Evolutionary conservation across 495 filamentous ascomycete genomes (phyloP).

Genomic region (Staphylotrichum tortipilum): DNA sequence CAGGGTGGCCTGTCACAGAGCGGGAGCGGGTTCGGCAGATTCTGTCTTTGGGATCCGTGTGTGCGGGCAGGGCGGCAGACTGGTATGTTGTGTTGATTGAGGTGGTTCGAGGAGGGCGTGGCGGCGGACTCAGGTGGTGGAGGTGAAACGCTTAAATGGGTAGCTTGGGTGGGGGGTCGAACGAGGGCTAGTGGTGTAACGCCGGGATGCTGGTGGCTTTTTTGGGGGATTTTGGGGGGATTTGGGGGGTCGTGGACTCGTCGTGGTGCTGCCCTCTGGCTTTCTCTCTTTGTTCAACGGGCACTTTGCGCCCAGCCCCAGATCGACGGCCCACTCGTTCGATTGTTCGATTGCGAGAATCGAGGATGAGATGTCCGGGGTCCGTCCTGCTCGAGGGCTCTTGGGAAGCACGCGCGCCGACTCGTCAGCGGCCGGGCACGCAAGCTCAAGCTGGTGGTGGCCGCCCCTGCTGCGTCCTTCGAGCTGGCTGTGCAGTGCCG

Average conservation of each 20-base stretch:
- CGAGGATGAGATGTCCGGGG: neutral
- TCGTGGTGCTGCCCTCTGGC: conserved; percentile 1
- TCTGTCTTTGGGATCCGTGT: neutral
- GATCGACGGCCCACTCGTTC: conserved; percentile 19
- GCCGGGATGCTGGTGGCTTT: neutral
- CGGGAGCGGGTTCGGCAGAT: neutral
- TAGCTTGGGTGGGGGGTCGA: conserved; percentile 11
- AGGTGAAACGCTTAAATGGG: conserved; percentile 21
- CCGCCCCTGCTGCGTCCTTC: too few species aligned
- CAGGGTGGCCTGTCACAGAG: neutral
- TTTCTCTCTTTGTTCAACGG: conserved; percentile 12
- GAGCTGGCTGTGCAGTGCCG: too few species aligned
- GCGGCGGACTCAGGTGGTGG: conserved; percentile 7
- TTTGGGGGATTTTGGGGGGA: too few species aligned
- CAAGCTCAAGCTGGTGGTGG: too few species aligned
- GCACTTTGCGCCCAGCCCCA: neutral
- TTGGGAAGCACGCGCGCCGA: neutral
- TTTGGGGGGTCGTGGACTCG: too few species aligned
- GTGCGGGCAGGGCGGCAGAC: neutral
- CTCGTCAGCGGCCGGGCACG: neutral
- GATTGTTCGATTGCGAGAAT: too few species aligned
- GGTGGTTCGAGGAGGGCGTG: conserved; percentile 20
- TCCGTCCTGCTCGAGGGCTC: neutral
- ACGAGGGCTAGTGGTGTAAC: conserved; percentile 13
- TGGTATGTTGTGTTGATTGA: conserved; percentile 23